Percentiles rank a stretch among this genome's conserved stretches.
Evolutionary conservation across 1,139 yeast species (phyloP).

Genomic region (Debaryomyces sp.): DNA sequence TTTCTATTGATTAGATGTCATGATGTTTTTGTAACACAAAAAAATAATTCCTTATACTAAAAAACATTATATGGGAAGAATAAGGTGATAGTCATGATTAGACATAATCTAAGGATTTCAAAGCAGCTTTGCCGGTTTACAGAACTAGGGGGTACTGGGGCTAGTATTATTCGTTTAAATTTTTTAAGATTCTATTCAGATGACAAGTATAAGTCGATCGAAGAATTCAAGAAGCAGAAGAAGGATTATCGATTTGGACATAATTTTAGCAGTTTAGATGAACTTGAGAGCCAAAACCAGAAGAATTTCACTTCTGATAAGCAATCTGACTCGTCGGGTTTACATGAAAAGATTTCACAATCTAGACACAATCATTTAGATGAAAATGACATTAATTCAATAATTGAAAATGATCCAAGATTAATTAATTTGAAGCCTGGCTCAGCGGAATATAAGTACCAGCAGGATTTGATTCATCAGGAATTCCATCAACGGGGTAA

Average conservation of each 20-base stretch:
- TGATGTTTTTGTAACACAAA: slow-evolving; percentile 2
- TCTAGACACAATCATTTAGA: slow-evolving; percentile 9
- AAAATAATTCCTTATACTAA: not conserved
- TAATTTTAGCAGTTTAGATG: slow-evolving; percentile 31
- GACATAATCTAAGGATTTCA: not conserved
- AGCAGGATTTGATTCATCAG: slow-evolving; percentile 30
- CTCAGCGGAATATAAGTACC: slow-evolving; percentile 43
- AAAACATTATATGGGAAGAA: not conserved
- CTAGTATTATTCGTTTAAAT: not conserved
- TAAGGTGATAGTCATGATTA: not conserved
- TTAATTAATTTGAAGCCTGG: slow-evolving; percentile 32
- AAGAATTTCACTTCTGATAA: slow-evolving; percentile 12
- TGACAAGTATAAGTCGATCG: slow-evolving; percentile 25
- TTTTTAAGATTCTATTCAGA: slow-evolving; percentile 16
- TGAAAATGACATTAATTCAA: slow-evolving; percentile 25
- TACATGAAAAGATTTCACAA: slow-evolving; percentile 5
- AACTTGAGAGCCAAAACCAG: slow-evolving; percentile 15
- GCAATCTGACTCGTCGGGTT: slow-evolving; percentile 6
- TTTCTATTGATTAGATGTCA: not conserved
- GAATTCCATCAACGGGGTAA: slow-evolving; percentile 27
- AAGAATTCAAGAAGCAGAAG: slow-evolving; percentile 42
- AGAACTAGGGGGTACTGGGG: not conserved
- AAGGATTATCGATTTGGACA: slow-evolving; percentile 39
- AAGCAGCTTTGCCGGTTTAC: not conserved
- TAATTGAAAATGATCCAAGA: slow-evolving; percentile 38